These are phyloP conservation scores for Anethum foeniculum DNA, from an alignment of 140 eudicot genomes.

Conservation along the genomic window DNA sequence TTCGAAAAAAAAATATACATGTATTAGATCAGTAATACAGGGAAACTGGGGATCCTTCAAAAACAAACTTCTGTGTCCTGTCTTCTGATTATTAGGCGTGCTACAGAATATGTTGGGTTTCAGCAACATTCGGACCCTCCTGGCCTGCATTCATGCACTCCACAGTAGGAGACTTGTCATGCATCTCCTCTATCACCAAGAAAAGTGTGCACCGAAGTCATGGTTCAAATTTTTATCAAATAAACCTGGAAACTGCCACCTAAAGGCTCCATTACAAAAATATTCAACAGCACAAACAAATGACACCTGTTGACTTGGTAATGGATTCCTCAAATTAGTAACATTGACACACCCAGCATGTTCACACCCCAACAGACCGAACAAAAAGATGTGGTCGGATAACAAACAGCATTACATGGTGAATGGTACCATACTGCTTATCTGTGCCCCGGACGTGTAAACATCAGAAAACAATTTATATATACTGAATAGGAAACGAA, in stretches of 20 bases:
- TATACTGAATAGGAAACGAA: neutral
- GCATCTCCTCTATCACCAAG: neutral
- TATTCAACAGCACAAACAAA: neutral
- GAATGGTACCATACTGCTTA: neutral
- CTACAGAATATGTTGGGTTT: neutral
- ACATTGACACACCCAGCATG: neutral
- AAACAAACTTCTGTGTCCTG: neutral
- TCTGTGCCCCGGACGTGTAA: neutral
- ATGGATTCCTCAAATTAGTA: neutral
- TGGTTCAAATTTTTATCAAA: neutral
- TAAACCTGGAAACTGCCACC: neutral
- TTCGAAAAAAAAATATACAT: neutral
- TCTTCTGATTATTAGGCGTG: neutral
- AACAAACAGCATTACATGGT: neutral
- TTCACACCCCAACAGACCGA: neutral
- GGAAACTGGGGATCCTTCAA: neutral
- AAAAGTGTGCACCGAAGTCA: neutral
- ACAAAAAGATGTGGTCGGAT: neutral
- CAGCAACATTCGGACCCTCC: constrained; percentile 4
- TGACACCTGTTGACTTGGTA: neutral
- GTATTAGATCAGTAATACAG: neutral
- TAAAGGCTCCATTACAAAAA: neutral
- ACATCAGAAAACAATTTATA: neutral
- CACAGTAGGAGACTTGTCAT: neutral
- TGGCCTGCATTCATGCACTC: neutral